A percentile compares a stretch with the other conserved stretches of the same genome.
Evolutionary conservation across 345 rosid genomes (phyloP).

Genomic region (Stellera chamaejasme): DNA sequence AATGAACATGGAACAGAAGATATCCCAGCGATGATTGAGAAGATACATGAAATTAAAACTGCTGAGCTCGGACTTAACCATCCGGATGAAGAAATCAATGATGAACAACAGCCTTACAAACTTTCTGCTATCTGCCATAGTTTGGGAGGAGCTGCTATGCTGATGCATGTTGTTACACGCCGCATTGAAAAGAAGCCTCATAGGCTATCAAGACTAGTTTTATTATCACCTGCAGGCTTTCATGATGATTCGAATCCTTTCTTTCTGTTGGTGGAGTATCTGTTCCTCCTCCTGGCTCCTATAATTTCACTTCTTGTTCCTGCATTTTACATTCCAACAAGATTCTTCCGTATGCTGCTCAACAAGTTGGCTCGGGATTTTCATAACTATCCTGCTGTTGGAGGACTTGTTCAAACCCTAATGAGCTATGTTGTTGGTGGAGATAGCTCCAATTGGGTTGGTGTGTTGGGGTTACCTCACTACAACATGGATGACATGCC

Average conservation of each 20-base stretch:
- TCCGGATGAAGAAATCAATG: constrained; percentile 52
- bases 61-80: constrained; percentile 60
- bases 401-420: constrained; percentile 90
- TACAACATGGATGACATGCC: constrained; percentile 99
- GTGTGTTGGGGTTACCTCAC: constrained; percentile 85
- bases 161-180: constrained; percentile 64
- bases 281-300: constrained; percentile 53
- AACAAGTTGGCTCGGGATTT: constrained; percentile 96
- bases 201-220: constrained; percentile 70
- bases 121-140: constrained; percentile 92
- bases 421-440: constrained; percentile 88
- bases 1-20: constrained; percentile 93
- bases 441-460: constrained; percentile 98
- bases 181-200: constrained; percentile 69
- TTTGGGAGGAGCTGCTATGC: constrained; percentile 91
- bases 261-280: constrained; percentile 50
- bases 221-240: constrained; percentile 92
- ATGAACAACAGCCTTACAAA: constrained; percentile 70
- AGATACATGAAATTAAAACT: constrained; percentile 80
- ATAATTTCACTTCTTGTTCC: constrained; percentile 53
- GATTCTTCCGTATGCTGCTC: constrained; percentile 88
- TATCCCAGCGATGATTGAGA: constrained; percentile 92
- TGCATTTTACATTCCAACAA: constrained; percentile 88
- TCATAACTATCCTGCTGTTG: constrained; percentile 88
- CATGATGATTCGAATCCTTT: constrained; percentile 66